A percentile compares a stretch with the other conserved stretches of the same genome.
phyloP scores from a whole-genome alignment of 2,329 filamentous ascomycete species.

The Paecilomyces sp. region DNA sequence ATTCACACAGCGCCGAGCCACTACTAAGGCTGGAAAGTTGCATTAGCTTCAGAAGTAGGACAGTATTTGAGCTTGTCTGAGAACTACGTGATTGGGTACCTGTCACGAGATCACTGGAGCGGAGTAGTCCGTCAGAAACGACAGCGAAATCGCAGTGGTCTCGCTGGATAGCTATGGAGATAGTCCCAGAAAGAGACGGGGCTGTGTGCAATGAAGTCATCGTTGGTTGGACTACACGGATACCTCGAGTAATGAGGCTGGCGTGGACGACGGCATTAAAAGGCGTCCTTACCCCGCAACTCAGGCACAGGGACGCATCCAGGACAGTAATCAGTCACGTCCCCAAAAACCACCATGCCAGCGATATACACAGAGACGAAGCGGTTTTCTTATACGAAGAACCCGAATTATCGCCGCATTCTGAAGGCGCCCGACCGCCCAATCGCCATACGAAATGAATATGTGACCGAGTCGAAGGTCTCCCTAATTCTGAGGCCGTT shows the following conservation, averaged over 20 bases:
- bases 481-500: conserved; percentile 10
- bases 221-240: neutral
- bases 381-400: neutral
- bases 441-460: conserved; percentile 16
- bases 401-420: conserved; percentile 7
- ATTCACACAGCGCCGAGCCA: neutral
- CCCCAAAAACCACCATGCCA: neutral
- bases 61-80: neutral
- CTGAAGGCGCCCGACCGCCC: conserved; percentile 11
- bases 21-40: neutral
- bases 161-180: neutral
- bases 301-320: neutral
- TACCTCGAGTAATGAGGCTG: neutral
- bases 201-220: neutral
- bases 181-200: neutral
- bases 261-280: neutral
- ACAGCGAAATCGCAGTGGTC: neutral
- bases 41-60: neutral
- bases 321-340: neutral
- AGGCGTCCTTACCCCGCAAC: neutral
- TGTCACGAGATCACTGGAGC: neutral
- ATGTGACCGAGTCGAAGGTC: conserved; percentile 14
- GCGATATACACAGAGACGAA: neutral
- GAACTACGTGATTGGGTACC: neutral
- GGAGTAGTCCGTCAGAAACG: neutral